Base-by-base conservation (phyloP, 139 green algal genomes). In the Tetraselmis chui region DNA sequence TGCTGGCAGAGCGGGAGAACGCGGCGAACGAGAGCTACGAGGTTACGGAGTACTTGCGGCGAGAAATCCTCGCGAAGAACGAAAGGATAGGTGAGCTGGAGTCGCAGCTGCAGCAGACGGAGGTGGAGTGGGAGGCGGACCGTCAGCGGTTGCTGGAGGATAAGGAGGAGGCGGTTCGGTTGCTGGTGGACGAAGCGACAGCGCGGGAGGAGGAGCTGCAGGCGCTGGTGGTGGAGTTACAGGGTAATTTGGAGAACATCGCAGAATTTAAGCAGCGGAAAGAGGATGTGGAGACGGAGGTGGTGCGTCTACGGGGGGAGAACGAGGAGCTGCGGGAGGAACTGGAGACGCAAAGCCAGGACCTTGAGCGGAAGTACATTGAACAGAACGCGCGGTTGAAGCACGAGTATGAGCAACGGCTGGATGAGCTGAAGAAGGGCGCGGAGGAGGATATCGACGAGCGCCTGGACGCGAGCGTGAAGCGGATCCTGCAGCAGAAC, bases 401-500 rank as follows among this genome's bases (percentile, higher is more conserved):
- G 22, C 91, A 92, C 78, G 92, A 96, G 83, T 94, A 90, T 83
- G 93, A 97, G 85, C 85, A 91, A 85, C 80, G 83, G 79, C 77
- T 94, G 30, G 91, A 93, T 80, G 90, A 94, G 84, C 82, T 95
- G 2, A 93, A 92, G 83, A 89, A 90, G 78, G 76, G 78, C 30
- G 84, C 86, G 1, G 91, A 94, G 77, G 86, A 92, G 79, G 87
- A 93, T 82, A 84, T 95, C 29, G 92, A 95, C 58, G 87, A 94
- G 79, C 83, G 90, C 27, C 85, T 95, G 76, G 93, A 95, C 59
- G 90, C 87, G 1, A 81, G 76, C 5, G 88, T 94, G 2, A 94
- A 94, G 85, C 89, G 90, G 78, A 94, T 97, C 32, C 84, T 96
- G 59, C 82, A 86, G 81, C 88, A 95, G 67, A 96, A 95, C 87